Conservation (phyloP, 139 green algal species). For the Ettlia oleoabundans region DNA sequence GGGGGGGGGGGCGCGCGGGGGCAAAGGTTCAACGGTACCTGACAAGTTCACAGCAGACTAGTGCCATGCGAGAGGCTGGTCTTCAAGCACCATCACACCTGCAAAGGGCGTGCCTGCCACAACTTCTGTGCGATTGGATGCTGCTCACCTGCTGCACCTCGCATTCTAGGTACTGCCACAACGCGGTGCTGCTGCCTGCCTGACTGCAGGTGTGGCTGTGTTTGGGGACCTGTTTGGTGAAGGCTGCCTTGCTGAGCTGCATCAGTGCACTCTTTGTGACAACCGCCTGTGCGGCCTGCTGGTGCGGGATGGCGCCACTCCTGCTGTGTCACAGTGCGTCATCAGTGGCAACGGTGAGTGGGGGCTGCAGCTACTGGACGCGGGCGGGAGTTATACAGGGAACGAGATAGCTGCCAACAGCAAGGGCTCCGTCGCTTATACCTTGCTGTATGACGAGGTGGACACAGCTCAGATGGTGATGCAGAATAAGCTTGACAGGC, state of each 20-base stretch:
- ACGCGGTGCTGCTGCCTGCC: not conserved
- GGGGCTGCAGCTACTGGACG: conserved; percentile 22
- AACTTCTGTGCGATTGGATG: too few species aligned
- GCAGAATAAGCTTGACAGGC: conserved; percentile 30
- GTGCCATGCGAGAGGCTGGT: too few species aligned
- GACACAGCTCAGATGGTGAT: conserved; percentile 25
- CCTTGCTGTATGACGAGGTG: conserved; percentile 27
- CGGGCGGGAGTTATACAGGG: conserved; percentile 1
- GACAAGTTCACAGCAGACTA: too few species aligned
- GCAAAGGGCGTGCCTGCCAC: too few species aligned
- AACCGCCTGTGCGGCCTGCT: conserved; percentile 54
- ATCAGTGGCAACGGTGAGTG: conserved; percentile 28
- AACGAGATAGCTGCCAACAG: conserved; percentile 18
- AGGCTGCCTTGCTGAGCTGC: not conserved
- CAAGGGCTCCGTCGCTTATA: conserved; percentile 4
- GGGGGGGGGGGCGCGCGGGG: not conserved
- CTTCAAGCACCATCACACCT: too few species aligned
- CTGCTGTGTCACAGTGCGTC: not conserved
- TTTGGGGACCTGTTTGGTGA: conserved; percentile 45
- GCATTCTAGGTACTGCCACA: not conserved
- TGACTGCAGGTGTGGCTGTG: conserved; percentile 39
- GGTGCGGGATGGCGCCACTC: conserved; percentile 42
- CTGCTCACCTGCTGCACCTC: too few species aligned
- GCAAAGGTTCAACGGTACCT: too few species aligned
- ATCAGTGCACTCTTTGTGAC: conserved; percentile 39